Base-by-base conservation (phyloP, 2,329 filamentous ascomycete species). In the Alternaria sp. region DNA sequence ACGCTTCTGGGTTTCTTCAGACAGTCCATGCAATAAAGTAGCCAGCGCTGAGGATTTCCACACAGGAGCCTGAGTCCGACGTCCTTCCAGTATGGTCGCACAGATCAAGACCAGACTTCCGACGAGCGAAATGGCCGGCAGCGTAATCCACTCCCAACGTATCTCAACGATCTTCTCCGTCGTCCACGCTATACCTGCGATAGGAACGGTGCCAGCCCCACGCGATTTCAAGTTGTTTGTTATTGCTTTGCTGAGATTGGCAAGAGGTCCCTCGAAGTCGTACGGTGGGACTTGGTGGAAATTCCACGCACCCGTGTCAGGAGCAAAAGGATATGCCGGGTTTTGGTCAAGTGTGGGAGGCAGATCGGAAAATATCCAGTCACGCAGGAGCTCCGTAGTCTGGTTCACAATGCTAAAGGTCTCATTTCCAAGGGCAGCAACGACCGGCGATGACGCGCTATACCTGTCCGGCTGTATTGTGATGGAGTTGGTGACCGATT, bases 1-100 rank as follows among this genome's bases (percentile, higher is more conserved):
- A 14, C 41, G 10, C 8, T 55, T 58, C 5, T 61, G 59, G 0
- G 50, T 63, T 18, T 70, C 69, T 45, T 68, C 64, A 6, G 69
- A 63, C 46, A 72, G 37, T 2, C 69, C 69, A 51, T 72, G 69
- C 7, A 71, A 46, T 10, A 72, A 55, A 6, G 64, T 71, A 6
- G 67, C 64, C 53, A 72, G 41, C 8, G 67, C 54, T 20, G 69
- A 71, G 1, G 69, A 68, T 44, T 72, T 72, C 69, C 69, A 71
- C 9, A 58, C 47, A 6, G 58, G 54, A 11, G 59, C 50, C 7
- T 55, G 25, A 7, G 57, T 15, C 21, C 46, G 57, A 2, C 58
- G 47, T 7, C 64, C 71, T 30, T 62, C 46, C 4, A 63, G 9
- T 15, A 71, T 67, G 0, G 67, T 70, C 6, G 54, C 51, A 6